Conservation (phyloP, 73 alveolate species). For the Tetrahymena borealis region DNA sequence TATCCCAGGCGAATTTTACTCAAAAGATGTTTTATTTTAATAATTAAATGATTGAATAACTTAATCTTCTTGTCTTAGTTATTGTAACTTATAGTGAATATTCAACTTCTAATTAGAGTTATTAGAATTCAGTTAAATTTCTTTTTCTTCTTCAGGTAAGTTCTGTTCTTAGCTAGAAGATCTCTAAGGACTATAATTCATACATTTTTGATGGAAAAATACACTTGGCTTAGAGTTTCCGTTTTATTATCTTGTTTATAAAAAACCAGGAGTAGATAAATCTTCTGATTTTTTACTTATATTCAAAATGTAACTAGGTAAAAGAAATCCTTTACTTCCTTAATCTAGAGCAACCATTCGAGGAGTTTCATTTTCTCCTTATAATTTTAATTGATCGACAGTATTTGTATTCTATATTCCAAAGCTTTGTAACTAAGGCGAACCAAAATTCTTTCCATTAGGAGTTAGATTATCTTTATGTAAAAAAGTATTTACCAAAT, state of each 20-base stretch:
- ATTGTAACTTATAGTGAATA: no score
- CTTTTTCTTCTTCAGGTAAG: neutral
- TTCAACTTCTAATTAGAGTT: no score
- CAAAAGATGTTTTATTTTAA: neutral
- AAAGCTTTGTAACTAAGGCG: neutral
- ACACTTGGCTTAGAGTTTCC: neutral
- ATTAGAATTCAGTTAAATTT: neutral
- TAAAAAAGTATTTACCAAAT: neutral
- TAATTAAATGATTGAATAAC: neutral
- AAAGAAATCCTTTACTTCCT: neutral
- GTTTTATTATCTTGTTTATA: neutral
- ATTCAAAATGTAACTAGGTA: neutral
- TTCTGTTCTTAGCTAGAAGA: neutral
- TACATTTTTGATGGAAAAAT: neutral
- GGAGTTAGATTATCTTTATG: neutral
- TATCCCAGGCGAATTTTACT: neutral
- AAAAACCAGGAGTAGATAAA: neutral
- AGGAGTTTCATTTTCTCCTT: neutral
- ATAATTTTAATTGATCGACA: neutral
- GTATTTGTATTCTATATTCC: neutral
- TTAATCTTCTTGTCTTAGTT: neutral
- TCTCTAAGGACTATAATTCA: neutral
- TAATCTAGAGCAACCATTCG: neutral
- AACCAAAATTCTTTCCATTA: neutral
- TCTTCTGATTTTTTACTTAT: neutral